These are phyloP conservation scores for Ascocoryne sarcoides DNA, from an alignment of 2,329 filamentous ascomycete genomes.

Conservation along the genomic window DNA sequence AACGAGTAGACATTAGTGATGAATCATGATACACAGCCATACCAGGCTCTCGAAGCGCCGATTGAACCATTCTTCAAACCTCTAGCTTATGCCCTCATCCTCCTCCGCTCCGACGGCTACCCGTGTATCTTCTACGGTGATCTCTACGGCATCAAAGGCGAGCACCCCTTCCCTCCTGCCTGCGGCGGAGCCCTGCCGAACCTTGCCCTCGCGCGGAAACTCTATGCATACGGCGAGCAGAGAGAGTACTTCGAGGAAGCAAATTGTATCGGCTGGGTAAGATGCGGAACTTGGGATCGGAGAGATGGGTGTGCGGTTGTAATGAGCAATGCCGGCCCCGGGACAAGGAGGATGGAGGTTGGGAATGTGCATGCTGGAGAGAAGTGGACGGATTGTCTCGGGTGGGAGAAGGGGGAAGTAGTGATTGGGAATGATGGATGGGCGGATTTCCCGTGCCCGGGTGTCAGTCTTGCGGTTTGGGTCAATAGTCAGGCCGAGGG, in stretches of 20 bases:
- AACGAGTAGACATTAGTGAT: slow-evolving; percentile 52
- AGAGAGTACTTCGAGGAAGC: slow-evolving; percentile 52
- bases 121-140: slow-evolving; percentile 67
- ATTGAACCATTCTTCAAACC: slow-evolving; percentile 62
- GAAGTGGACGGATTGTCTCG: slow-evolving; percentile 54
- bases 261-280: slow-evolving; percentile 51
- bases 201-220: slow-evolving; percentile 51
- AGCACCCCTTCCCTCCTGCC: slow-evolving; percentile 41
- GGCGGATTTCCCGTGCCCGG: slow-evolving; percentile 46
- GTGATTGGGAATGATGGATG: slow-evolving; percentile 50
- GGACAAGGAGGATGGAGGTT: slow-evolving; percentile 52
- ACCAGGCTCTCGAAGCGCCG: slow-evolving; percentile 52
- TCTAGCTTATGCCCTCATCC: slow-evolving; percentile 62
- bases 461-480: slow-evolving; percentile 52
- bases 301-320: slow-evolving; percentile 46
- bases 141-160: slow-evolving; percentile 49
- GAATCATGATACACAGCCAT: slow-evolving; percentile 63
- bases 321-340: slow-evolving; percentile 42
- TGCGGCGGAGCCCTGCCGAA: slow-evolving; percentile 47
- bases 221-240: slow-evolving; percentile 60
- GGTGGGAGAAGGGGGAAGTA: slow-evolving; percentile 44
- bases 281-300: slow-evolving; percentile 40
- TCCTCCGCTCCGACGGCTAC: slow-evolving; percentile 53
- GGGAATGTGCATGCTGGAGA: slow-evolving; percentile 49
- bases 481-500: slow-evolving; percentile 47